Evolutionary conservation across 108 stramenopile species (phyloP).

Genomic region (Fragilaria radians): DNA sequence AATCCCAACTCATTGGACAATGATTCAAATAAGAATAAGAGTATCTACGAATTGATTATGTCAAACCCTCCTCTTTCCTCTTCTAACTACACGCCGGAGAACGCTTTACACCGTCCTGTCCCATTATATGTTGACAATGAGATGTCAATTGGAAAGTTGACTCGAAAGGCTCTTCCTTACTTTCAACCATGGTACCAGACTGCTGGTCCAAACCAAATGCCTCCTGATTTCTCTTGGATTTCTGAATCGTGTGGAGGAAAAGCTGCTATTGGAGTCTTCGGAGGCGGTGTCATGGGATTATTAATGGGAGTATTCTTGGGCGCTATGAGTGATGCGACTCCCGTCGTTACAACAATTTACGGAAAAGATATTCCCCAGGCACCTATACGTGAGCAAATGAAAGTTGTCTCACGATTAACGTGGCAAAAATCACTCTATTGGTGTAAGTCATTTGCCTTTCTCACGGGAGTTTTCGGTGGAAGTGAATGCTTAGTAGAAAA

Average conservation of each 20-base stretch:
- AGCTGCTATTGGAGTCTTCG: slow-evolving; percentile 81
- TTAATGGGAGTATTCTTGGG: slow-evolving; percentile 90
- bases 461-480: slow-evolving; percentile 88
- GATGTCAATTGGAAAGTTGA: slow-evolving; percentile 26
- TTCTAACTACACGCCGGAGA: slow-evolving; percentile 41
- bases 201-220: slow-evolving; percentile 50
- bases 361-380: slow-evolving; percentile 86
- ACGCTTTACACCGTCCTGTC: slow-evolving; percentile 62
- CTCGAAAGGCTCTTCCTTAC: slow-evolving; percentile 57
- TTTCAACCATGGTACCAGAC: slow-evolving; percentile 55
- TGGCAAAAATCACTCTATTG: slow-evolving; percentile 84
- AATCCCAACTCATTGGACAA: too few species aligned
- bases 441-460: slow-evolving; percentile 88
- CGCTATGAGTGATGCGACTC: slow-evolving; percentile 79
- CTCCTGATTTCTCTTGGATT: slow-evolving; percentile 81
- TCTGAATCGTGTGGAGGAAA: slow-evolving; percentile 77
- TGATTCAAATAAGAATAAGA: too few species aligned
- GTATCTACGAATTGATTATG: slow-evolving; percentile 64
- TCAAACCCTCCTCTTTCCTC: slow-evolving; percentile 41
- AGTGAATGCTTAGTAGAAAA: slow-evolving; percentile 91
- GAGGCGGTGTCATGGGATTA: slow-evolving; percentile 80
- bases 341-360: slow-evolving; percentile 73
- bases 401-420: slow-evolving; percentile 65
- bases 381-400: slow-evolving; percentile 76
- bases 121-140: slow-evolving; percentile 19